Evolutionary conservation across 768 basidiomycete species (phyloP).

Genomic region (Lactarius akahatsu): DNA sequence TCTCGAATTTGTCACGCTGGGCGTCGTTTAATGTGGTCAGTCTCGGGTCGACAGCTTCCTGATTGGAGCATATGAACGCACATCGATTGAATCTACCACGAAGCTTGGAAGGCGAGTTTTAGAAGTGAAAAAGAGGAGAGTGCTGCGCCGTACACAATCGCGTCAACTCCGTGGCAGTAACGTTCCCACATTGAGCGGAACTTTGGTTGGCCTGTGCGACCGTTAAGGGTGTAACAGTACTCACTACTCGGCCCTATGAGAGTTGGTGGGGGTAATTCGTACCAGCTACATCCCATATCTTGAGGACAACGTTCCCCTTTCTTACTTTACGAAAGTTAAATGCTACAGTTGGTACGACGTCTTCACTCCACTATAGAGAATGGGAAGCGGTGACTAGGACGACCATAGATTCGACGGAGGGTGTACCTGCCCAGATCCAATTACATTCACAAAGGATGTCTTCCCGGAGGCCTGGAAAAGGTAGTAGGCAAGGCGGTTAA

Average conservation of each 20-base stretch:
- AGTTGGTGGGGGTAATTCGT: conserved; percentile 29
- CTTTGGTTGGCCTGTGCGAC: conserved; percentile 72
- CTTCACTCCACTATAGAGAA: conserved; percentile 78
- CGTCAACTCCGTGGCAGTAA: conserved; percentile 90
- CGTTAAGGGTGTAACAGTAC: not conserved
- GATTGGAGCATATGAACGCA: conserved; percentile 39
- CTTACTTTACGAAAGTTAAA: conserved; percentile 88
- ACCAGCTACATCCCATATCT: conserved; percentile 97
- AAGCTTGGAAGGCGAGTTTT: conserved; percentile 51
- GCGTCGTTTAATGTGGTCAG: conserved; percentile 10
- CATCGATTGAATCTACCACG: conserved; percentile 90
- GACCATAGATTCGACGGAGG: not conserved
- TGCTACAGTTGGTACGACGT: conserved; percentile 94
- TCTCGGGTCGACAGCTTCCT: not conserved
- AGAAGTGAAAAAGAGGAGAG: not conserved
- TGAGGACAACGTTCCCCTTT: conserved; percentile 87
- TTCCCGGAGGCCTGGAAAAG: conserved; percentile 80
- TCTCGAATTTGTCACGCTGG: conserved; percentile 79
- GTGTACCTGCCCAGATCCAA: conserved; percentile 76
- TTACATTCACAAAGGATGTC: conserved; percentile 91
- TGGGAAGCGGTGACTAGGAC: not conserved
- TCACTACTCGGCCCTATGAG: not conserved
- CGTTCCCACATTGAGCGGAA: conserved; percentile 96
- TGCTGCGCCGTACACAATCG: conserved; percentile 67
- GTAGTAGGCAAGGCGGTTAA: conserved; percentile 3